Evolutionary conservation across 2,329 filamentous ascomycete genomes (phyloP).

Genomic region (Tolypocladium pustulatum): DNA sequence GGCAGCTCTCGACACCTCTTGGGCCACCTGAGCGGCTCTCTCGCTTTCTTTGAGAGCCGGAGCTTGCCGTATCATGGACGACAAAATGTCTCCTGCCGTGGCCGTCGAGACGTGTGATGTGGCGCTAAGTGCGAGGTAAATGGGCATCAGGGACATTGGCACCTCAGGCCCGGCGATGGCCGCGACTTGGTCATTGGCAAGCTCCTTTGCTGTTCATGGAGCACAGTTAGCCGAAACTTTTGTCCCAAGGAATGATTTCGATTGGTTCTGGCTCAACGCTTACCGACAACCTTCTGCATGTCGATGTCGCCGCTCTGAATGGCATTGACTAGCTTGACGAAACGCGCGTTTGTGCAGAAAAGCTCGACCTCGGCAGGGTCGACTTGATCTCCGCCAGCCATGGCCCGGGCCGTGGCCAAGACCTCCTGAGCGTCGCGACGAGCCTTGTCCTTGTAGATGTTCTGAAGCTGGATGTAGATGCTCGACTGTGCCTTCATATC

Average conservation of each 20-base stretch:
- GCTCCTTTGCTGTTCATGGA: conserved; percentile 35
- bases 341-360: conserved; percentile 92
- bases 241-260: too few species aligned
- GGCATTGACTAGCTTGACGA: conserved; percentile 75
- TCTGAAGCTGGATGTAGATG: conserved; percentile 84
- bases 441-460: conserved; percentile 85
- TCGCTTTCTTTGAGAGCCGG: conserved; percentile 38
- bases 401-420: conserved; percentile 47
- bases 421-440: conserved; percentile 70
- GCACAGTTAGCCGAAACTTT: not conserved
- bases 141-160: conserved; percentile 52
- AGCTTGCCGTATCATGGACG: conserved; percentile 28
- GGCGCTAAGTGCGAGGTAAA: conserved; percentile 56
- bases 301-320: conserved; percentile 30
- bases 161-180: conserved; percentile 34
- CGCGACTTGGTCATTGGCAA: conserved; percentile 41
- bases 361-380: conserved; percentile 68
- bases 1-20: conserved; percentile 64
- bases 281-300: conserved; percentile 45
- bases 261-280: conserved; percentile 11
- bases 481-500: conserved; percentile 96
- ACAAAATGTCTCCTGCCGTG: conserved; percentile 44
- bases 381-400: conserved; percentile 40
- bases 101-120: conserved; percentile 34
- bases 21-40: conserved; percentile 41